Base-by-base conservation (phyloP, 768 basidiomycete genomes). In the Rubroboletus pulcherrimus region DNA sequence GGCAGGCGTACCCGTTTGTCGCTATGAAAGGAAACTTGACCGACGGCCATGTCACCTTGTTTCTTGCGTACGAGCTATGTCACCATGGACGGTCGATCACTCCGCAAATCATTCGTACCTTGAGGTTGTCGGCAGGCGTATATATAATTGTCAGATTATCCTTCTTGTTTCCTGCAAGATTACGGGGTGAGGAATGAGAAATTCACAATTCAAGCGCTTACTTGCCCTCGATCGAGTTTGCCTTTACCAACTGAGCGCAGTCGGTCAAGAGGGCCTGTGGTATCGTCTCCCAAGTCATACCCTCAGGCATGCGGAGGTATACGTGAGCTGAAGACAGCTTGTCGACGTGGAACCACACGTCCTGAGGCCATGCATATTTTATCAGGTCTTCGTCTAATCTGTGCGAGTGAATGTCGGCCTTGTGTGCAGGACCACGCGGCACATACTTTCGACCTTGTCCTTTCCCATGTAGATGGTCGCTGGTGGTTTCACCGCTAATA, bases 31-130 rank as follows among this genome's bases (percentile, higher is more conserved):
- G 93, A 90, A 0, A 99, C 97, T 65, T 94, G 89, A 0, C 97
- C 97, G 4, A 96, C 87, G 3, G 92, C 94, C 93, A 97, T 98
- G 67, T 96, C 93, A 4, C 96, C 96, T 7, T 90, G 87, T 92
- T 99, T 99, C 91, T 95, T 65, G 10, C 15, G 43, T 19, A 35
- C 17, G 19, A 47, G 7, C 7, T 15, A 19, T 11, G 55, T 63
- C 46, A 63, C 38, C 17, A 15, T 8, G 10, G 19, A 17, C 5
- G 17, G 29, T 50, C 1, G 47, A 37, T 47, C 40, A 37, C 39
- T 33, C 9, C 21, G 29, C 11, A 35, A 37, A 45, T 51, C 43
- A 11, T 29, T 60, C 74, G 15, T 48, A 93, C 93, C 84, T 96
- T 94, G 55, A 99, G 77, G 68, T 98, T 99, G 56, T 86, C 82